A percentile compares a stretch with the other conserved stretches of the same genome.
These are phyloP conservation scores for Onygena corvina DNA, from an alignment of 2,329 filamentous ascomycete genomes.

Conservation along the genomic window DNA sequence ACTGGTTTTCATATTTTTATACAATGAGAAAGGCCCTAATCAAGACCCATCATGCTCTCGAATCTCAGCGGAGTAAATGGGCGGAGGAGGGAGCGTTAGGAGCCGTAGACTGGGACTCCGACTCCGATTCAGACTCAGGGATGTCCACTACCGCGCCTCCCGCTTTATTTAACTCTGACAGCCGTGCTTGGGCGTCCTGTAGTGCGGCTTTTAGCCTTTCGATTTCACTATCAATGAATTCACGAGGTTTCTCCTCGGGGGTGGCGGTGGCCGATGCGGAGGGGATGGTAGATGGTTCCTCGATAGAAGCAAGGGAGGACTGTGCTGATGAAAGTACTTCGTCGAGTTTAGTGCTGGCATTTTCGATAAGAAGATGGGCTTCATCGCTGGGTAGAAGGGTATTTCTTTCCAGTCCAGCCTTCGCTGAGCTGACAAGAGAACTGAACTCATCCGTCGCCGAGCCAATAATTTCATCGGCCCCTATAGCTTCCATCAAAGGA, in stretches of 20 bases:
- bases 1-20: not conserved
- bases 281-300: conserved; percentile 34
- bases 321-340: conserved; percentile 46
- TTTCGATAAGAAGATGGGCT: conserved; percentile 38
- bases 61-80: not conserved
- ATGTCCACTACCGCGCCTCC: not conserved
- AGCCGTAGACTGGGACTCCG: not conserved
- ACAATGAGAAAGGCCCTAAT: not conserved
- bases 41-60: not conserved
- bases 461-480: conserved; percentile 27
- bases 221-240: not conserved
- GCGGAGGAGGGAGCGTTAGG: not conserved
- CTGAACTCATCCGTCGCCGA: conserved; percentile 47
- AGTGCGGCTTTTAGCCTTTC: not conserved
- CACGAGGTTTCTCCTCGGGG: not conserved
- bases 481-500: not conserved
- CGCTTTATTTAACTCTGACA: not conserved
- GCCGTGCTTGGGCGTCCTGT: not conserved
- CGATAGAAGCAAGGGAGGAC: conserved; percentile 43
- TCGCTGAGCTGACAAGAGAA: conserved; percentile 48
- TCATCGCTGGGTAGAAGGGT: conserved; percentile 43
- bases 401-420: conserved; percentile 46
- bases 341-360: conserved; percentile 42
- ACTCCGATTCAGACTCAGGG: not conserved
- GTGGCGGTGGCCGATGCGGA: not conserved